A percentile compares a stretch with the other conserved stretches of the same genome.
Evolutionary conservation across 192 early-diverging fungal genomes (phyloP).

Genomic region (Coemansia sp.): DNA sequence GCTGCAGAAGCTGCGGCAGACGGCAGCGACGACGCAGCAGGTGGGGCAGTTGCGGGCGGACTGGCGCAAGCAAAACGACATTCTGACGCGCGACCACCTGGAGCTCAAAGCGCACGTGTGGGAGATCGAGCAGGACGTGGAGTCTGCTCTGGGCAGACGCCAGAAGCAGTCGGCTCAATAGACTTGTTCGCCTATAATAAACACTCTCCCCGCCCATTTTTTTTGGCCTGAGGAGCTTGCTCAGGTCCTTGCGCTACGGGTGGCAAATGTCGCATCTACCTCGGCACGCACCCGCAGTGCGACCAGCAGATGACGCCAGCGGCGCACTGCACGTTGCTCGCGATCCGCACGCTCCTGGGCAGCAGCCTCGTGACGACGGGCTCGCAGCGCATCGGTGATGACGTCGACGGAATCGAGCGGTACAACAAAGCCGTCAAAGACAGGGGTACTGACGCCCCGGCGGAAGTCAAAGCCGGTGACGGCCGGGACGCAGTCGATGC

Average conservation of each 20-base stretch:
- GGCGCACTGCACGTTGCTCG: slow-evolving; percentile 25
- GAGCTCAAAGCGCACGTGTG: slow-evolving; percentile 83
- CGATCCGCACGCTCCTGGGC: background rate
- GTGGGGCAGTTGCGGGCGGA: slow-evolving; percentile 41
- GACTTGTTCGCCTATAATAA: background rate
- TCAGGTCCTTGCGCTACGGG: slow-evolving; percentile 15
- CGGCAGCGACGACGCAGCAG: slow-evolving; percentile 61
- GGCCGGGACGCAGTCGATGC: slow-evolving; percentile 77
- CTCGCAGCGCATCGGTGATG: slow-evolving; percentile 30
- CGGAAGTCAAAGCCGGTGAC: slow-evolving; percentile 62
- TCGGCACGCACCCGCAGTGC: slow-evolving; percentile 43
- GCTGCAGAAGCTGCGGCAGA: slow-evolving; percentile 55
- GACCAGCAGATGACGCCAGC: slow-evolving; percentile 32
- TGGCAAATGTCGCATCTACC: slow-evolving; percentile 42
- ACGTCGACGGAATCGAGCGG: slow-evolving; percentile 16
- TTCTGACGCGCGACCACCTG: slow-evolving; percentile 74
- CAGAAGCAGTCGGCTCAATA: background rate
- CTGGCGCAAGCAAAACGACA: slow-evolving; percentile 61
- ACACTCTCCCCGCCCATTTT: too few relatives aligned
- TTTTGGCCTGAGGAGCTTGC: background rate
- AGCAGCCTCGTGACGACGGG: background rate
- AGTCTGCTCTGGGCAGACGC: slow-evolving; percentile 19
- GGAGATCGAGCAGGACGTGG: slow-evolving; percentile 58
- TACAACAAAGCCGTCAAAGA: slow-evolving; percentile 39
- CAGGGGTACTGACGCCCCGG: slow-evolving; percentile 22